Evolutionary conservation across 805 yeast species (phyloP).

Genomic region (Cyberlindnera euphorbiiphila): DNA sequence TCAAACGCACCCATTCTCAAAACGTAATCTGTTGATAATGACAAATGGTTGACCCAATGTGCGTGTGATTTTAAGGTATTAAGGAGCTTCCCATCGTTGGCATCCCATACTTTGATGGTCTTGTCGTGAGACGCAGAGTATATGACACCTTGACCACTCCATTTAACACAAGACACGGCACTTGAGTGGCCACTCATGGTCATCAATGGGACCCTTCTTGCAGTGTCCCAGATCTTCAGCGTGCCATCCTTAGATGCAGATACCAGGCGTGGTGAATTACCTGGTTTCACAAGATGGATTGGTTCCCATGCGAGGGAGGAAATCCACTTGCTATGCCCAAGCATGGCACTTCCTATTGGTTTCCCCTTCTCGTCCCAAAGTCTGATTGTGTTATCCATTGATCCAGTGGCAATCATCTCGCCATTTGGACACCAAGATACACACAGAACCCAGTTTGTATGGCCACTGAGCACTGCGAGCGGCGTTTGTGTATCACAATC

Average conservation of each 20-base stretch:
- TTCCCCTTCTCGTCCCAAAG: constrained; percentile 83
- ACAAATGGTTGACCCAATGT: constrained; percentile 96
- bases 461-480: constrained; percentile 73
- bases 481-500: constrained; percentile 96
- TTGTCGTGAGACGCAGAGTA: constrained; percentile 94
- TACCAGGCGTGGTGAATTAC: constrained; percentile 66
- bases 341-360: constrained; percentile 65
- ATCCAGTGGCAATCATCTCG: constrained; percentile 86
- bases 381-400: constrained; percentile 87
- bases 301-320: constrained; percentile 95
- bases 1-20: constrained; percentile 87
- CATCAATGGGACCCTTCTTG: constrained; percentile 56
- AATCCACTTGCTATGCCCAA: constrained; percentile 88
- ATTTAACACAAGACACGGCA: constrained; percentile 91
- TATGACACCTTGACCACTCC: constrained; percentile 87
- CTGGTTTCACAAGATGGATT: constrained; percentile 66
- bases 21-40: constrained; percentile 86
- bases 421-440: constrained; percentile 94
- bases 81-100: constrained; percentile 68
- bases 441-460: constrained; percentile 89
- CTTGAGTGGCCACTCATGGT: constrained; percentile 85
- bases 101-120: constrained; percentile 89
- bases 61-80: constrained; percentile 86
- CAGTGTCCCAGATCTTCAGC: constrained; percentile 83
- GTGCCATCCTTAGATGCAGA: constrained; percentile 93